Evolutionary conservation across 805 yeast genomes (phyloP), one percentile per base, ranked within the genome.

Genomic region (Ogataea populi-albae): DNA sequence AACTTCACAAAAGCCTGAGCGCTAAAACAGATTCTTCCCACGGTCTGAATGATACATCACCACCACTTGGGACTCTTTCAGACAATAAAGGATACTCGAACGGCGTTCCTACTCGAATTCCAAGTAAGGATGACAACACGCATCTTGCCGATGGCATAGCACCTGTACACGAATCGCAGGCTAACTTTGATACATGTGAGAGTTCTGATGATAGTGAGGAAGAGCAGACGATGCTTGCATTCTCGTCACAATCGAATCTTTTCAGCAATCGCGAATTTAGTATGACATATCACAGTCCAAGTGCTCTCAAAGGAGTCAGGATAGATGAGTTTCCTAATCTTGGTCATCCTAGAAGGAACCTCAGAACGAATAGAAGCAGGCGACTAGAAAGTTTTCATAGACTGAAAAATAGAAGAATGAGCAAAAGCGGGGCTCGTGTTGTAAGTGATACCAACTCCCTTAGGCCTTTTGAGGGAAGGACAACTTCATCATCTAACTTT

Each of bases 331-430:
- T 27, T 10, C 18, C 30, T 6, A 27, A 11, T 11, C 7, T 15
- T 16, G 30, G 30, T 8, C 15, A 25, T 25, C 16, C 16, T 17
- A 15, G 48, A 23, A 42, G 49, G 19, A 40, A 34, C 17, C 34
- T 43, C 17, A 33, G 50, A 5, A 29, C 50, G 4, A 40, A 37
- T 12, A 43, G 58, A 26, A 42, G 49, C 23, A 41, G 61, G 35
- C 36, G 57, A 12, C 35, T 41, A 1, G 35, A 44, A 1, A 47
- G 41, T 14, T 52, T 51, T 26, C 50, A 51, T 23, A 40, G 57
- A 26, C 34, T 50, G 19, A 54, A 50, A 24, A 73, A 75, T 26
- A 65, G 85, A 40, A 60, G 85, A 35, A 71, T 71, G 54, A 71
- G 77, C 41, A 75, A 71, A 47, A 64, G 66, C 41, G 68, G 53